These are phyloP conservation scores for Orbilia brochopaga DNA, from an alignment of 2,329 filamentous ascomycete species.

Conservation along the genomic window DNA sequence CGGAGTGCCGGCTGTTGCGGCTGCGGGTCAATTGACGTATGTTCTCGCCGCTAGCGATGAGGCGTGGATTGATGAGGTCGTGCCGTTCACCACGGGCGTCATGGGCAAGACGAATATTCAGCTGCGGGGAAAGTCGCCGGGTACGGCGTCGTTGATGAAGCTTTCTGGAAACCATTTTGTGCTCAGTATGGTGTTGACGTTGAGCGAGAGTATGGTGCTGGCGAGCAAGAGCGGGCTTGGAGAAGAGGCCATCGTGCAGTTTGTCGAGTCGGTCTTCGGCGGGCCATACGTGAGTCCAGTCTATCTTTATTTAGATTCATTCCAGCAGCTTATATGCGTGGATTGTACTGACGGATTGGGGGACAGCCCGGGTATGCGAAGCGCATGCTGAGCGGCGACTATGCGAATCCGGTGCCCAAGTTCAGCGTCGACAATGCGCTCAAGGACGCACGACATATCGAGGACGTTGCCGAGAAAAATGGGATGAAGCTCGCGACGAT, in stretches of 20 bases:
- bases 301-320: too few species aligned
- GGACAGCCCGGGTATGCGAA: slow-evolving; percentile 73
- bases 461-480: slow-evolving; percentile 67
- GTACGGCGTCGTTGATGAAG: slow-evolving; percentile 75
- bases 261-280: slow-evolving; percentile 64
- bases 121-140: slow-evolving; percentile 71
- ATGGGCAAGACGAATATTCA: slow-evolving; percentile 73
- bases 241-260: slow-evolving; percentile 70
- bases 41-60: slow-evolving; percentile 71
- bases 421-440: slow-evolving; percentile 81
- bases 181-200: slow-evolving; percentile 71
- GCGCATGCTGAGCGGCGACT: slow-evolving; percentile 75
- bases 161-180: slow-evolving; percentile 87
- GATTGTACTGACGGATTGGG: not conserved
- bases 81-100: slow-evolving; percentile 75
- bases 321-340: not conserved
- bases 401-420: slow-evolving; percentile 75
- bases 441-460: slow-evolving; percentile 80
- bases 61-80: slow-evolving; percentile 67
- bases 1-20: slow-evolving; percentile 73
- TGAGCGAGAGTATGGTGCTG: slow-evolving; percentile 77
- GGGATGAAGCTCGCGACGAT: slow-evolving; percentile 70
- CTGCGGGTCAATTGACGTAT: slow-evolving; percentile 72
- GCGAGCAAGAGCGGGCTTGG: slow-evolving; percentile 83
- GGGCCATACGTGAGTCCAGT: slow-evolving; percentile 47